These are phyloP conservation scores for Misopates orontium DNA, from an alignment of 257 asterid species.

Conservation along the genomic window DNA sequence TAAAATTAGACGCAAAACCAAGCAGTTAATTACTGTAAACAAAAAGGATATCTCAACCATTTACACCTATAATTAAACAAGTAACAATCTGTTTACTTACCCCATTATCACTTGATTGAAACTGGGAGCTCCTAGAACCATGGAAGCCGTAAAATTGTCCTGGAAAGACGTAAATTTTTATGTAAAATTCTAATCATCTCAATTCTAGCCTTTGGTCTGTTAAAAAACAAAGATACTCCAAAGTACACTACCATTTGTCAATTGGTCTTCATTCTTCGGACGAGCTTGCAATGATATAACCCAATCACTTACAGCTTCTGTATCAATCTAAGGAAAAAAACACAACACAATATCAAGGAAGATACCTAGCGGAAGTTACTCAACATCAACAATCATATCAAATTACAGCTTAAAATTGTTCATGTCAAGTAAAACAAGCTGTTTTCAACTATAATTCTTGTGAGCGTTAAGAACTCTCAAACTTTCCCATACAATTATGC, in stretches of 20 bases:
- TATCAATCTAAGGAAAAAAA: slow-evolving; percentile 58
- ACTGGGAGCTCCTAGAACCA: slow-evolving; percentile 95
- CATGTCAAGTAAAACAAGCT: too few species aligned
- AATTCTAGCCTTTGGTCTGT: slow-evolving; percentile 25
- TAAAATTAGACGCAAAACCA: not conserved
- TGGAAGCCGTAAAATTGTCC: slow-evolving; percentile 96
- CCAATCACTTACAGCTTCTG: slow-evolving; percentile 72
- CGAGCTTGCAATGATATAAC: slow-evolving; percentile 85
- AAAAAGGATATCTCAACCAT: slow-evolving; percentile 18
- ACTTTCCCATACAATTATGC: too few species aligned
- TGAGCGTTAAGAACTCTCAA: too few species aligned
- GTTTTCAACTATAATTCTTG: too few species aligned
- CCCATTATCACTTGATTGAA: slow-evolving; percentile 47
- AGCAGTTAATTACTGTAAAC: slow-evolving; percentile 18
- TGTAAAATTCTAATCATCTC: slow-evolving; percentile 13
- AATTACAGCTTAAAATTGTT: not conserved
- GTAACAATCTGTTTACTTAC: slow-evolving; percentile 41
- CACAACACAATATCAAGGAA: slow-evolving; percentile 21
- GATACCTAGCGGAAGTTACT: not conserved
- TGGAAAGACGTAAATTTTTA: slow-evolving; percentile 33
- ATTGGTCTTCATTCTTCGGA: slow-evolving; percentile 46
- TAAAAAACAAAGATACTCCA: not conserved
- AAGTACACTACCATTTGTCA: slow-evolving; percentile 59
- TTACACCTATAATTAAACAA: slow-evolving; percentile 17
- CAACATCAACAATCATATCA: not conserved